These are phyloP conservation scores for Alternaria tenuissima DNA, from an alignment of 2,329 filamentous ascomycete genomes.

Conservation along the genomic window DNA sequence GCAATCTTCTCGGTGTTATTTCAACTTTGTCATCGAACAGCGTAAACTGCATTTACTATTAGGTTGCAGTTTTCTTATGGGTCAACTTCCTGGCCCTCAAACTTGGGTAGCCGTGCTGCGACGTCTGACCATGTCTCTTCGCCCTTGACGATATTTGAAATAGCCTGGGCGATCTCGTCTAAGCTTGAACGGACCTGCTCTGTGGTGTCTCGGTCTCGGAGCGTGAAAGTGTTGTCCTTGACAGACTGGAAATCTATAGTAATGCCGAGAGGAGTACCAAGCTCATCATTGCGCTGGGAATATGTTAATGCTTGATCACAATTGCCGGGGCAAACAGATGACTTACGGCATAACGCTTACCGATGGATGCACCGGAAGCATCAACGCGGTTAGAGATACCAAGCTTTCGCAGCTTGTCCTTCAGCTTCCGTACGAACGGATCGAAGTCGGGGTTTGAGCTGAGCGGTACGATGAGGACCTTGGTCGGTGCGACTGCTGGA, in stretches of 20 bases:
- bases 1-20: background rate
- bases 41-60: background rate
- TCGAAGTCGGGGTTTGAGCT: conserved; percentile 82
- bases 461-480: conserved; percentile 90
- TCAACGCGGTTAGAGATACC: conserved; percentile 87
- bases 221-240: conserved; percentile 84
- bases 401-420: conserved; percentile 75
- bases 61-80: background rate
- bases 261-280: conserved; percentile 92
- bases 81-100: conserved; percentile 63
- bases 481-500: conserved; percentile 85
- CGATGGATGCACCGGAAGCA: conserved; percentile 89
- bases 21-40: background rate
- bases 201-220: conserved; percentile 86
- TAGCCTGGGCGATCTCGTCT: conserved; percentile 78
- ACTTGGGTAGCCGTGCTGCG: conserved; percentile 79
- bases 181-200: conserved; percentile 87
- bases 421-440: conserved; percentile 76
- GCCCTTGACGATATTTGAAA: conserved; percentile 69
- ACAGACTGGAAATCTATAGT: conserved; percentile 96
- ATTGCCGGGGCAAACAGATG: background rate
- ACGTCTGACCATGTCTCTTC: conserved; percentile 75
- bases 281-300: conserved; percentile 82
- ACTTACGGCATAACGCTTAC: conserved; percentile 75
- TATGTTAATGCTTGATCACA: conserved; percentile 23